Evolutionary conservation across 495 filamentous ascomycete species (phyloP).

Genomic region (Chlorociboria aeruginascens): DNA sequence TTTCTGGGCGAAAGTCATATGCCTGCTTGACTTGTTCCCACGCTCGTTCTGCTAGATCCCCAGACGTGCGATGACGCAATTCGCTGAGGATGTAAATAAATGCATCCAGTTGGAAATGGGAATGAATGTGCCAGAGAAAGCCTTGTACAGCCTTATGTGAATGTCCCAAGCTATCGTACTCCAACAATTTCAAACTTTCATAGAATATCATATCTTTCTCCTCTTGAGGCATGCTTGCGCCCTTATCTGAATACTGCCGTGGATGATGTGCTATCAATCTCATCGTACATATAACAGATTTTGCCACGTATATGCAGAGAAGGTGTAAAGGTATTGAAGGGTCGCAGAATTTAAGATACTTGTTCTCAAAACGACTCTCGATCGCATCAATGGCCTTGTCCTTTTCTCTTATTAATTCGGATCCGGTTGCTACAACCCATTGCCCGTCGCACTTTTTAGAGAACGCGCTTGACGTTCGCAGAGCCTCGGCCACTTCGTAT

Average conservation of each 20-base stretch:
- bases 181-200: conserved; percentile 28
- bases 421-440: conserved; percentile 26
- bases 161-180: conserved; percentile 32
- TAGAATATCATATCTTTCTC: conserved; percentile 37
- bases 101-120: conserved; percentile 39
- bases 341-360: conserved; percentile 46
- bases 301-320: conserved; percentile 35
- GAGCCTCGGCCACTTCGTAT: conserved; percentile 34
- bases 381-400: conserved; percentile 35
- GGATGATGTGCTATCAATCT: conserved; percentile 31
- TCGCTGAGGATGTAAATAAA: conserved; percentile 42
- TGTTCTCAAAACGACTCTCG: conserved; percentile 28
- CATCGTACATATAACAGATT: conserved; percentile 30
- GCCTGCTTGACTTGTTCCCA: conserved; percentile 32
- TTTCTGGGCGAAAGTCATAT: conserved; percentile 32
- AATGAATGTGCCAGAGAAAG: conserved; percentile 37
- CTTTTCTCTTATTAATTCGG: conserved; percentile 33
- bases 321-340: conserved; percentile 48
- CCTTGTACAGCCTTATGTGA: conserved; percentile 24
- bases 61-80: conserved; percentile 35
- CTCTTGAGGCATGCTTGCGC: conserved; percentile 16
- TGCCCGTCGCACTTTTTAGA: conserved; percentile 26
- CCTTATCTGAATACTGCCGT: conserved; percentile 28
- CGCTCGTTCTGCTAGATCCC: conserved; percentile 37
- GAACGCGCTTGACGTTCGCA: conserved; percentile 24